Percentiles rank a stretch among this genome's conserved stretches.
Conservation (phyloP, 2,329 filamentous ascomycete species). For the Trichoderma aggressivum region DNA sequence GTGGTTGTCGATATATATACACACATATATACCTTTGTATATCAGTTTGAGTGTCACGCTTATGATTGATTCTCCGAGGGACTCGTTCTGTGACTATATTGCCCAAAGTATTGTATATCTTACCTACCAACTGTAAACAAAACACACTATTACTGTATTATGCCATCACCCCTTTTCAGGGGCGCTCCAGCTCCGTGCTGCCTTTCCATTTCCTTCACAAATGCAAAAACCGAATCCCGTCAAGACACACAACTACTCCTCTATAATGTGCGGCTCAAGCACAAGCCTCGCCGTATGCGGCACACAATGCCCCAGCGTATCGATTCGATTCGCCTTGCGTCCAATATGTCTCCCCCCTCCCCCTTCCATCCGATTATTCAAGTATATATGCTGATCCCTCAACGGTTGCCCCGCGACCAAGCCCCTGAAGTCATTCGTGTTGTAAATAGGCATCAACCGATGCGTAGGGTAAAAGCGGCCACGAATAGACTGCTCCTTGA, state of each 20-base stretch:
- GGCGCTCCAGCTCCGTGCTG: not conserved
- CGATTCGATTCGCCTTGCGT: slow-evolving; percentile 38
- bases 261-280: slow-evolving; percentile 37
- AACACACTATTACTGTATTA: not conserved
- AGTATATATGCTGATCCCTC: slow-evolving; percentile 44
- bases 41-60: not conserved
- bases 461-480: slow-evolving; percentile 59
- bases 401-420: slow-evolving; percentile 39
- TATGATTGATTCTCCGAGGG: not conserved
- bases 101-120: not conserved
- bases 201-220: not conserved
- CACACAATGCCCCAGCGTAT: slow-evolving; percentile 44
- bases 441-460: slow-evolving; percentile 49
- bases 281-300: slow-evolving; percentile 33
- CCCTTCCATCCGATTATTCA: slow-evolving; percentile 53
- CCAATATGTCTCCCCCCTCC: slow-evolving; percentile 39
- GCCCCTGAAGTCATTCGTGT: slow-evolving; percentile 37
- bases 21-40: not conserved
- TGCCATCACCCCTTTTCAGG: not conserved
- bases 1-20: not conserved
- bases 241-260: slow-evolving; percentile 25
- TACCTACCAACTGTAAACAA: not conserved
- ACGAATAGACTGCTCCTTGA: slow-evolving; percentile 47
- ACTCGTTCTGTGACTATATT: not conserved
- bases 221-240: not conserved